phyloP scores from a whole-genome alignment of 2,329 filamentous ascomycete species.

The Thelonectria blattea region DNA sequence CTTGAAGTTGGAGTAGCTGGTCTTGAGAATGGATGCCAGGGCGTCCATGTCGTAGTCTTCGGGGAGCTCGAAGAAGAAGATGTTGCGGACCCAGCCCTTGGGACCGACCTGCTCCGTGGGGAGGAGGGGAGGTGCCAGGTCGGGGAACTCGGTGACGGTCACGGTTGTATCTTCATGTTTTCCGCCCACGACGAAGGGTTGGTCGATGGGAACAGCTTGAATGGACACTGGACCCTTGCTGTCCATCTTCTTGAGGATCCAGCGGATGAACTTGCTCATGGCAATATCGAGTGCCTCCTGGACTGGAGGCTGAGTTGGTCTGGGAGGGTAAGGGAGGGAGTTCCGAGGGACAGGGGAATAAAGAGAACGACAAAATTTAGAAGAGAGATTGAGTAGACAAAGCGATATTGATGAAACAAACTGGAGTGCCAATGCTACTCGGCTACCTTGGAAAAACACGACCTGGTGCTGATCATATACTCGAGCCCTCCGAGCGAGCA shows the following conservation, averaged over 20 bases:
- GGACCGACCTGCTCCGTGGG: conserved; percentile 22
- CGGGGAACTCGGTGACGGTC: conserved; percentile 2
- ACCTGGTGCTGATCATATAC: conserved; percentile 16
- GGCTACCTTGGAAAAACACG: not conserved
- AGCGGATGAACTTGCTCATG: not conserved
- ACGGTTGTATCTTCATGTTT: conserved; percentile 4
- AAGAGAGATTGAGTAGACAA: not conserved
- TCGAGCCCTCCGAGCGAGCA: not conserved
- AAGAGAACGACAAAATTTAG: not conserved
- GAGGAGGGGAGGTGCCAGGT: conserved; percentile 18
- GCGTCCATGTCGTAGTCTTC: conserved; percentile 17
- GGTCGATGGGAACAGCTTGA: conserved; percentile 1
- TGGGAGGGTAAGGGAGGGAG: not conserved
- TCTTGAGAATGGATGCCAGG: conserved; percentile 8
- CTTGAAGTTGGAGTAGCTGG: conserved; percentile 18
- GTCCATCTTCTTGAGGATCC: conserved; percentile 9
- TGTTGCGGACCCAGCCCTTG: conserved; percentile 24
- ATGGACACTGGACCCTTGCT: not conserved
- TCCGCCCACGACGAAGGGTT: not conserved
- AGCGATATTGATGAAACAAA: conserved; percentile 13
- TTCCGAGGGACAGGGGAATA: not conserved
- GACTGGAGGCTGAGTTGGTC: not conserved
- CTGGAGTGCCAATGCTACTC: not conserved
- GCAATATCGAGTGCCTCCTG: not conserved
- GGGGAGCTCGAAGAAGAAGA: conserved; percentile 22